A percentile compares a stretch with the other conserved stretches of the same genome.
Conservation (phyloP, 345 rosid species). For the Aurinia saxatilis region DNA sequence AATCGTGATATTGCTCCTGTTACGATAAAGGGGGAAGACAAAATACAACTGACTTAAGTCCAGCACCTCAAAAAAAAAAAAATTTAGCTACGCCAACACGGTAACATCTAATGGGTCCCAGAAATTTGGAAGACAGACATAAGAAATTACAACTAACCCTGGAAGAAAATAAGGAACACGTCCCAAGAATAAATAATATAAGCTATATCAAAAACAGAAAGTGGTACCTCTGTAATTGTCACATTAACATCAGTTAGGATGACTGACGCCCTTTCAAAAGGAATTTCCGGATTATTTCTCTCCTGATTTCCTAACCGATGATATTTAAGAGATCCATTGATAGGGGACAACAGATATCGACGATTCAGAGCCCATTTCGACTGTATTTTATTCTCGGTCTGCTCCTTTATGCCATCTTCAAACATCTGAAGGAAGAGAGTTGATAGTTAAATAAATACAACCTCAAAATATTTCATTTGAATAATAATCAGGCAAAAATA, state of each 20-base stretch:
- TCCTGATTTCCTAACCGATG: constrained; percentile 97
- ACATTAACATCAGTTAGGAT: constrained; percentile 75
- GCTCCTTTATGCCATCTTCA: constrained; percentile 92
- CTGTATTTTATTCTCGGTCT: constrained; percentile 33
- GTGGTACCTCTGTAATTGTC: constrained; percentile 69
- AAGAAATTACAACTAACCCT: constrained; percentile 1
- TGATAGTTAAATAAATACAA: background rate
- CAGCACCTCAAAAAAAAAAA: background rate
- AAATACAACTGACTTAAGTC: constrained; percentile 14
- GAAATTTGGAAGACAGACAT: background rate
- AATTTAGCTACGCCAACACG: background rate
- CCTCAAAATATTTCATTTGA: constrained; percentile 8
- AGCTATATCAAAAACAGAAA: constrained; percentile 4
- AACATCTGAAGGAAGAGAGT: constrained; percentile 50
- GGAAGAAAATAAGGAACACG: constrained; percentile 3
- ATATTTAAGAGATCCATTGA: constrained; percentile 85
- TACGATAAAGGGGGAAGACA: constrained; percentile 15
- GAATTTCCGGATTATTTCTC: constrained; percentile 81
- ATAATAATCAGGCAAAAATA: background rate
- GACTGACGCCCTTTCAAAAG: constrained; percentile 90
- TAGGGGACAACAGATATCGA: constrained; percentile 76
- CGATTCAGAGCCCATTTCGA: constrained; percentile 79
- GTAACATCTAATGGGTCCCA: background rate
- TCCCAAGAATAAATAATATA: background rate
- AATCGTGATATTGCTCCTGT: constrained; percentile 95